These are phyloP conservation scores for Xenosphaeropsis pyriputrescens DNA, from an alignment of 2,329 filamentous ascomycete genomes.

Conservation along the genomic window DNA sequence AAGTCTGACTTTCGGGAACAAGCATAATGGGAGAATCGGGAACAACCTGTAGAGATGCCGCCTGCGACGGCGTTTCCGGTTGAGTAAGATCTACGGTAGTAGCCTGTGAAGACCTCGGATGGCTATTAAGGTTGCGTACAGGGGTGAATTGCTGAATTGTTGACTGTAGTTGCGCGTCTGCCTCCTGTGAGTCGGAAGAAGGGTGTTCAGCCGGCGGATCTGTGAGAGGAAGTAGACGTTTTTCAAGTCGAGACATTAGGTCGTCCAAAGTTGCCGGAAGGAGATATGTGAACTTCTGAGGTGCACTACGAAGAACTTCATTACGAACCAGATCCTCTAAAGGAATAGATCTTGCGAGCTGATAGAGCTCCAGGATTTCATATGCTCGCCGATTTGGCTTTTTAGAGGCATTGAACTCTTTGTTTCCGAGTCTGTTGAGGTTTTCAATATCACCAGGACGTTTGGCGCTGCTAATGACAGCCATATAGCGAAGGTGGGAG, in stretches of 20 bases:
- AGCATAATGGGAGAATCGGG: conserved; percentile 5
- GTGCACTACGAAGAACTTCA: conserved; percentile 34
- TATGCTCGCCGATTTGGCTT: conserved; percentile 31
- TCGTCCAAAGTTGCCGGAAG: conserved; percentile 41
- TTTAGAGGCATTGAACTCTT: conserved; percentile 30
- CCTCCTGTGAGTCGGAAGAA: conserved; percentile 15
- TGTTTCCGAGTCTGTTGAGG: conserved; percentile 31
- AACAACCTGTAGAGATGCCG: conserved; percentile 13
- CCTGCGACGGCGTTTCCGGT: conserved; percentile 7
- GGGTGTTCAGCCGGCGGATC: neutral
- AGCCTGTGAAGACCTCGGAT: conserved; percentile 13
- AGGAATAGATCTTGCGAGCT: conserved; percentile 43
- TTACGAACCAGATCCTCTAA: conserved; percentile 34
- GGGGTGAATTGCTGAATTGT: conserved; percentile 13
- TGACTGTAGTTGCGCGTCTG: conserved; percentile 12
- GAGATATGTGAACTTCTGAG: conserved; percentile 37
- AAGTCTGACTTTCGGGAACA: neutral
- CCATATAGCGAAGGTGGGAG: conserved; percentile 42
- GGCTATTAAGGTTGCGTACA: neutral
- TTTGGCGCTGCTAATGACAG: conserved; percentile 31
- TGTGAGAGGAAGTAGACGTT: neutral
- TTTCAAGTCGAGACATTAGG: conserved; percentile 39
- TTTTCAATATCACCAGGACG: conserved; percentile 30
- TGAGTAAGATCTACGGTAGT: conserved; percentile 16
- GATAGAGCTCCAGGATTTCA: conserved; percentile 40